A percentile compares a stretch with the other conserved stretches of the same genome.
phyloP scores from a whole-genome alignment of 1,284 basidiomycete genomes.

The Sutorius eximius region DNA sequence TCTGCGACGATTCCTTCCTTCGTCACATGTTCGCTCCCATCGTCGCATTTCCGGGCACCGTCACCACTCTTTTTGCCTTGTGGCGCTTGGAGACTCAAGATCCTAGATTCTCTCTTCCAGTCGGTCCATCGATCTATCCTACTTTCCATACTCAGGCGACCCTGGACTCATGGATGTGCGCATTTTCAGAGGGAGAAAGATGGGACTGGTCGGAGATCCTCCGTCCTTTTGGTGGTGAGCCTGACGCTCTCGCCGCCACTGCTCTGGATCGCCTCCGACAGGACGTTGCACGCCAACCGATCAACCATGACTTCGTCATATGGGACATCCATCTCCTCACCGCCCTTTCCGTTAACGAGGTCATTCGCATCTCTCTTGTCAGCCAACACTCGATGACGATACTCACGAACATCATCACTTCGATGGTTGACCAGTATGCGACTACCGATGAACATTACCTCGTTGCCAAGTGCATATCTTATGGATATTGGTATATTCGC shows the following conservation, averaged over 20 bases:
- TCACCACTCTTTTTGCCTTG: slow-evolving; percentile 26
- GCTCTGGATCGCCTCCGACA: slow-evolving; percentile 28
- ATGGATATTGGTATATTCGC: slow-evolving; percentile 34
- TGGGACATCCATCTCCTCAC: slow-evolving; percentile 36
- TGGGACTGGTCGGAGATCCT: slow-evolving; percentile 33
- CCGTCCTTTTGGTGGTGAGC: slow-evolving; percentile 23
- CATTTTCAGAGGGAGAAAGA: slow-evolving; percentile 22
- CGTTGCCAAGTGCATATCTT: slow-evolving; percentile 31
- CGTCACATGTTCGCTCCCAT: slow-evolving; percentile 19
- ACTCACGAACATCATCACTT: slow-evolving; percentile 19
- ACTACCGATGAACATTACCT: slow-evolving; percentile 5
- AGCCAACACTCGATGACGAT: slow-evolving; percentile 23
- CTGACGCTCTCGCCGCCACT: slow-evolving; percentile 22
- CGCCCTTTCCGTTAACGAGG: slow-evolving; percentile 28
- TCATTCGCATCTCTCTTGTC: slow-evolving; percentile 27
- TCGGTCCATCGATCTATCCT: slow-evolving; percentile 4
- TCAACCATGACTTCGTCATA: slow-evolving; percentile 30
- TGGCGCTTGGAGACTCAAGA: slow-evolving; percentile 31
- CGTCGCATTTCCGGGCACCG: slow-evolving; percentile 22
- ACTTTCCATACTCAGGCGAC: slow-evolving; percentile 9
- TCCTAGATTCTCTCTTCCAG: slow-evolving; percentile 17
- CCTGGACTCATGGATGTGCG: slow-evolving; percentile 33
- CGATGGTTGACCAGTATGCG: slow-evolving; percentile 13
- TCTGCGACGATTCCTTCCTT: slow-evolving; percentile 22
- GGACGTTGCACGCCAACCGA: slow-evolving; percentile 20